Percentiles rank a stretch among this genome's conserved stretches.
These are phyloP conservation scores for Wickerhamomyces sydowiorum DNA, from an alignment of 805 yeast genomes.

Conservation along the genomic window DNA sequence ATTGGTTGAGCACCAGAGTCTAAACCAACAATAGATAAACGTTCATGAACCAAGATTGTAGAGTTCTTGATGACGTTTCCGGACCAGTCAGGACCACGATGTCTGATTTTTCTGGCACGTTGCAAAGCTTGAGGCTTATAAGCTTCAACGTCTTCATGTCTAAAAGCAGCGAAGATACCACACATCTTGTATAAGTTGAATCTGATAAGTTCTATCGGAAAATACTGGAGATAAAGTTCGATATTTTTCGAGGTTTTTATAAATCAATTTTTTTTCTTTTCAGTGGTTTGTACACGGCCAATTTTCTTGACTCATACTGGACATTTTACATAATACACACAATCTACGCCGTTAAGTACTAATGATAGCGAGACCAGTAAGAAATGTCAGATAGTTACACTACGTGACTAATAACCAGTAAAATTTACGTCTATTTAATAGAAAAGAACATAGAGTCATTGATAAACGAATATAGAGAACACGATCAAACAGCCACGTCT, in stretches of 20 bases:
- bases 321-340: too few relatives aligned
- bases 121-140: conserved; percentile 88
- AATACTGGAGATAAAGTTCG: too few relatives aligned
- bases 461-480: conserved; percentile 1
- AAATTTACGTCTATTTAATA: too few relatives aligned
- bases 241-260: too few relatives aligned
- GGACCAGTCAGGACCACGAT: conserved; percentile 99
- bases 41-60: conserved; percentile 88
- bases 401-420: too few relatives aligned
- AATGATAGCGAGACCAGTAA: too few relatives aligned
- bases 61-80: conserved; percentile 78
- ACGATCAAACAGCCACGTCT: conserved; percentile 2
- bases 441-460: conserved; percentile 1
- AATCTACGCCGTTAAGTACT: too few relatives aligned
- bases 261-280: too few relatives aligned
- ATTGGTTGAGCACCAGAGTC: conserved; percentile 99
- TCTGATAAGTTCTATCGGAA: too few relatives aligned
- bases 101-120: conserved; percentile 89
- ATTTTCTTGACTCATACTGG: too few relatives aligned
- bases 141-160: conserved; percentile 69
- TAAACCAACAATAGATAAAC: conserved; percentile 95
- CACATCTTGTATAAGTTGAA: conserved; percentile 53
- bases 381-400: too few relatives aligned
- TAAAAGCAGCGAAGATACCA: conserved; percentile 94
- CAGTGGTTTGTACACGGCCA: too few relatives aligned